These are phyloP conservation scores for Pyrus pyrifolia DNA, from an alignment of 306 rosid species.

Conservation along the genomic window DNA sequence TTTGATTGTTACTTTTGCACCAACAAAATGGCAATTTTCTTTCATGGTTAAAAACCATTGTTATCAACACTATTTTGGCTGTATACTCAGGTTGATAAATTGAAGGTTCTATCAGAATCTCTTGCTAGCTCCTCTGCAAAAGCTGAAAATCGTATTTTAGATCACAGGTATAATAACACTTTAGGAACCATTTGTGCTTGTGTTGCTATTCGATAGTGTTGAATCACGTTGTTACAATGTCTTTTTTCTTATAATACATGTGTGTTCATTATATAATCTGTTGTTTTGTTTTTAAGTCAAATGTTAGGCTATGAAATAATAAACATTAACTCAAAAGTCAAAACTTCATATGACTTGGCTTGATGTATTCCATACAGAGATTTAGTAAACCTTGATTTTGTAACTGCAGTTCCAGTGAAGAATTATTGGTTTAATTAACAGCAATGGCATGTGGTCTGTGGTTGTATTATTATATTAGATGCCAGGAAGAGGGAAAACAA, in stretches of 20 bases:
- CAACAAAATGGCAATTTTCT: neutral
- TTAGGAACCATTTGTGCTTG: neutral
- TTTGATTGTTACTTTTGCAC: neutral
- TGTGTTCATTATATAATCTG: neutral
- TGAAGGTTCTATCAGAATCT: slow-evolving; percentile 86
- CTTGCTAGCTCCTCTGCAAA: slow-evolving; percentile 84
- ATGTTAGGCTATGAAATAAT: neutral
- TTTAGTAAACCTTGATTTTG: neutral
- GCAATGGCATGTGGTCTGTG: neutral
- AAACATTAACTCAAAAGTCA: neutral
- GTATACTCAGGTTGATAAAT: slow-evolving; percentile 75
- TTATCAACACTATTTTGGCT: slow-evolving; percentile 7
- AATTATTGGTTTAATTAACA: neutral
- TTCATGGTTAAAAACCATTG: neutral
- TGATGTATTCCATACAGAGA: neutral
- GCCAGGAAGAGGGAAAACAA: neutral
- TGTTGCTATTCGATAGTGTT: neutral
- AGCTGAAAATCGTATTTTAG: slow-evolving; percentile 93
- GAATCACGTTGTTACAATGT: neutral
- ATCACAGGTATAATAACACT: slow-evolving; percentile 53
- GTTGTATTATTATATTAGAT: slow-evolving; percentile 13
- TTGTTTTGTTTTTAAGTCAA: neutral
- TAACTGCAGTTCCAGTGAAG: neutral
- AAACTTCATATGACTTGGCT: neutral
- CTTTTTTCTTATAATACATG: neutral